These are phyloP conservation scores for Gracilaria domingensis DNA, from an alignment of 23 red algal genomes.

Conservation along the genomic window DNA sequence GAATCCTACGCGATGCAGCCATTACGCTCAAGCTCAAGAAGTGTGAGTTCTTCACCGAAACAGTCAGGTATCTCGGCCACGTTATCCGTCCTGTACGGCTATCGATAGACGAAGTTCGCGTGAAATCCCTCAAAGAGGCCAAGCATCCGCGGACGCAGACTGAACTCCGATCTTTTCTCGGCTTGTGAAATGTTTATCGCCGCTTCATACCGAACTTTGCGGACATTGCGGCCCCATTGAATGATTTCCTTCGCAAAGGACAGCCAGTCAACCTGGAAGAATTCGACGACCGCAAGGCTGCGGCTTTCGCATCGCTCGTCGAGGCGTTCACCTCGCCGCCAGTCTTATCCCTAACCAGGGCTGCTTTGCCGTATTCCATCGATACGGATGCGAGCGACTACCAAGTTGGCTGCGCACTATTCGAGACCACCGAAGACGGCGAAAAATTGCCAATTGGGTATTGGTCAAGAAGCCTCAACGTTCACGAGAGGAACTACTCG, in stretches of 20 bases:
- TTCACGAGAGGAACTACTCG: constrained; percentile 25
- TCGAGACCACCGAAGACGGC: background rate
- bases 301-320: background rate
- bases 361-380: background rate
- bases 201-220: background rate
- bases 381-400: constrained; percentile 20
- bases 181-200: no score
- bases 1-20: background rate
- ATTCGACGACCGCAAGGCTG: background rate
- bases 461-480: constrained; percentile 13
- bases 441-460: background rate
- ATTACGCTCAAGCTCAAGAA: constrained; percentile 3
- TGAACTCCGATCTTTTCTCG: no score
- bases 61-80: background rate
- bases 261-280: background rate
- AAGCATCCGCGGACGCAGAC: background rate
- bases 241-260: background rate
- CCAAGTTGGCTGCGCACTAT: constrained; percentile 14
- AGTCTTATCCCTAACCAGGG: background rate
- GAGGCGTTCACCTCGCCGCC: background rate
- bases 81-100: background rate
- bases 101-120: background rate
- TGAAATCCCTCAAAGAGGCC: background rate
- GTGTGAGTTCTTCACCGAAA: background rate
- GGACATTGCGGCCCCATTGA: background rate